A percentile compares a stretch with the other conserved stretches of the same genome.
These are phyloP conservation scores for Aspergillus indologenus DNA, from an alignment of 495 filamentous ascomycete species.

Conservation along the genomic window DNA sequence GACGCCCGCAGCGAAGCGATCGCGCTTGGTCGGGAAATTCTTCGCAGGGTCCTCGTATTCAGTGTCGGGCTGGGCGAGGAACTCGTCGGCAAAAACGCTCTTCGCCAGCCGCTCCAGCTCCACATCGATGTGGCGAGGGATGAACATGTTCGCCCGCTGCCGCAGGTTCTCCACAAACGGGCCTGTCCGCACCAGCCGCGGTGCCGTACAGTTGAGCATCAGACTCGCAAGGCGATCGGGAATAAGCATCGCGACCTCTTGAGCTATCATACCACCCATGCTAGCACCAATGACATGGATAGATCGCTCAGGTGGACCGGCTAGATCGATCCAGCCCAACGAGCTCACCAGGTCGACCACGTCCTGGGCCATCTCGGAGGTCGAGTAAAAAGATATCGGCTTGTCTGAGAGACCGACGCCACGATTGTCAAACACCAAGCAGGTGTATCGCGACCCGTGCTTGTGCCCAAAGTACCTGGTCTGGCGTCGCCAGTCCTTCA, in stretches of 20 bases:
- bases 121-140: slow-evolving; percentile 63
- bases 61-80: slow-evolving; percentile 60
- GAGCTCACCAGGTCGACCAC: slow-evolving; percentile 63
- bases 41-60: slow-evolving; percentile 41
- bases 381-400: slow-evolving; percentile 48
- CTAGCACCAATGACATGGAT: slow-evolving; percentile 72
- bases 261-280: slow-evolving; percentile 86
- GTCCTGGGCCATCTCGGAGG: slow-evolving; percentile 56
- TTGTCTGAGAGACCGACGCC: slow-evolving; percentile 77
- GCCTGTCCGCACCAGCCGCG: slow-evolving; percentile 61
- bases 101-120: slow-evolving; percentile 52
- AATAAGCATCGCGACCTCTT: slow-evolving; percentile 66
- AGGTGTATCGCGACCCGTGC: slow-evolving; percentile 60
- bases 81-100: slow-evolving; percentile 58
- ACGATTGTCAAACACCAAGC: slow-evolving; percentile 67
- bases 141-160: slow-evolving; percentile 58
- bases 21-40: slow-evolving; percentile 68
- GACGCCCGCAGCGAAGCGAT: slow-evolving; percentile 76
- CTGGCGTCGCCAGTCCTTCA: slow-evolving; percentile 70
- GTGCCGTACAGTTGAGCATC: slow-evolving; percentile 65
- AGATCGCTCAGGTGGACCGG: slow-evolving; percentile 53
- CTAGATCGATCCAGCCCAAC: slow-evolving; percentile 55
- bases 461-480: slow-evolving; percentile 71
- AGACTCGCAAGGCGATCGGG: slow-evolving; percentile 63
- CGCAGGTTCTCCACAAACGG: slow-evolving; percentile 62